A percentile compares a stretch with the other conserved stretches of the same genome.
These are phyloP conservation scores for Septoria petroselini DNA, from an alignment of 2,329 filamentous ascomycete genomes.

Conservation along the genomic window DNA sequence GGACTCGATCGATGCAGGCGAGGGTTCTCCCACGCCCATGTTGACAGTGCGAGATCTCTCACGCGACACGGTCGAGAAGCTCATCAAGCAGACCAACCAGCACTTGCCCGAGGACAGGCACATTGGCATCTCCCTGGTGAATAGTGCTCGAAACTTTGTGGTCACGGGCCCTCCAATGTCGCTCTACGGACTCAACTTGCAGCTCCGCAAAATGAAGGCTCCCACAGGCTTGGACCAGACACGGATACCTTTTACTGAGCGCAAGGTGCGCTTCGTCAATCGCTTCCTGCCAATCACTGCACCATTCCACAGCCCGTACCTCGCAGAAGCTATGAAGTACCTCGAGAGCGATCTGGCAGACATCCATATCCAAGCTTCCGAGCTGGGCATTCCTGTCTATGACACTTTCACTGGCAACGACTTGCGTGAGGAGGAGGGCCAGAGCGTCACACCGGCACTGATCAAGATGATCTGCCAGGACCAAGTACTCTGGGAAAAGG, in stretches of 20 bases:
- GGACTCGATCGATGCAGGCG: conserved; percentile 89
- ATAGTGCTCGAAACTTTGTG: conserved; percentile 95
- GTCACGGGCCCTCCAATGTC: conserved; percentile 95
- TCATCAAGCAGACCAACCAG: conserved; percentile 95
- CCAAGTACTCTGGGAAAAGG: conserved; percentile 92
- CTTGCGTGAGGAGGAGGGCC: conserved; percentile 63
- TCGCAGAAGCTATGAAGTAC: conserved; percentile 73
- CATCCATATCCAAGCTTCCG: conserved; percentile 68
- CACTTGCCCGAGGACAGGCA: conserved; percentile 90
- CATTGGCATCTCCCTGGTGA: conserved; percentile 91
- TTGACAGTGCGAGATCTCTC: conserved; percentile 93
- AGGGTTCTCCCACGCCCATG: conserved; percentile 96
- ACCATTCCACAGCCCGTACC: conserved; percentile 96
- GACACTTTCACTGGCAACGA: conserved; percentile 88
- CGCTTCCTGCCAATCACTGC: conserved; percentile 96
- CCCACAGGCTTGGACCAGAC: conserved; percentile 97
- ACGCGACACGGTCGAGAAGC: conserved; percentile 83
- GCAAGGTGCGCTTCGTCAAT: conserved; percentile 94
- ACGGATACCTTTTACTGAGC: conserved; percentile 87
- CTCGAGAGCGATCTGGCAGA: conserved; percentile 86
- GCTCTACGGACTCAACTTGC: conserved; percentile 90
- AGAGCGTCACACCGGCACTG: conserved; percentile 80
- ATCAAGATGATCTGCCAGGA: conserved; percentile 93
- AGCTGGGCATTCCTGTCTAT: conserved; percentile 79
- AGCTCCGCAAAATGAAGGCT: conserved; percentile 94